These are phyloP conservation scores for Gleditsia sinensis DNA, from an alignment of 306 rosid species.

Conservation along the genomic window DNA sequence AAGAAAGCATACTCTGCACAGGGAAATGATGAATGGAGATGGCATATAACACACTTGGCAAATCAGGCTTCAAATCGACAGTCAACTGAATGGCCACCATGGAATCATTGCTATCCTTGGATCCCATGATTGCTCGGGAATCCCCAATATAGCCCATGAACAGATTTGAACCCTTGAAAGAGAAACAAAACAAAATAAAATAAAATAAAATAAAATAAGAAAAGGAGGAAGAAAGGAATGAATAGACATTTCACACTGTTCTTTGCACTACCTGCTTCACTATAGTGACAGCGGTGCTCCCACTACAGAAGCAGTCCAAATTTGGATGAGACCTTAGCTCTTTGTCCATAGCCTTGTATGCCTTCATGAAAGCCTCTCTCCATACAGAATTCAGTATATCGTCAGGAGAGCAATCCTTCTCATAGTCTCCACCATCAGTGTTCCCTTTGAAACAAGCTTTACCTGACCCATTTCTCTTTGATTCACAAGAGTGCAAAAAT, in stretches of 20 bases:
- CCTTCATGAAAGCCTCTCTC: slow-evolving; percentile 91
- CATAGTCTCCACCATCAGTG: slow-evolving; percentile 55
- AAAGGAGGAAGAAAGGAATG: slow-evolving; percentile 30
- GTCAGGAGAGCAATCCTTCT: slow-evolving; percentile 62
- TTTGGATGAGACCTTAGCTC: slow-evolving; percentile 93
- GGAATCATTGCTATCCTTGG: slow-evolving; percentile 73
- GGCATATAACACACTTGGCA: slow-evolving; percentile 69
- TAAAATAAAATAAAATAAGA: too few species aligned
- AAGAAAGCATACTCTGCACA: slow-evolving; percentile 23
- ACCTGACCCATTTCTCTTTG: slow-evolving; percentile 61
- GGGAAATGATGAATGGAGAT: slow-evolving; percentile 14
- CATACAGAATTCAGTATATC: slow-evolving; percentile 62
- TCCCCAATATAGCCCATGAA: slow-evolving; percentile 95
- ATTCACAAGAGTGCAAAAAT: slow-evolving; percentile 70
- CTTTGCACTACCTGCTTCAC: slow-evolving; percentile 79
- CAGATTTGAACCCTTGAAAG: slow-evolving; percentile 77
- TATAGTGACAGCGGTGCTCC: slow-evolving; percentile 90
- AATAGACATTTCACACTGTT: background rate
- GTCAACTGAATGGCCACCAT: slow-evolving; percentile 85
- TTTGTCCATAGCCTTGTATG: slow-evolving; percentile 97
- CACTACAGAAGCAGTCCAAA: slow-evolving; percentile 97
- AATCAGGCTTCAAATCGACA: slow-evolving; percentile 97
- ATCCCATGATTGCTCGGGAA: slow-evolving; percentile 95
- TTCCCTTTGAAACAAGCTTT: slow-evolving; percentile 70
- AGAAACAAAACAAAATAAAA: slow-evolving; percentile 16